A percentile compares a stretch with the other conserved stretches of the same genome.
Conservation (phyloP, 768 basidiomycete genomes). For the Boletus bicolor region DNA sequence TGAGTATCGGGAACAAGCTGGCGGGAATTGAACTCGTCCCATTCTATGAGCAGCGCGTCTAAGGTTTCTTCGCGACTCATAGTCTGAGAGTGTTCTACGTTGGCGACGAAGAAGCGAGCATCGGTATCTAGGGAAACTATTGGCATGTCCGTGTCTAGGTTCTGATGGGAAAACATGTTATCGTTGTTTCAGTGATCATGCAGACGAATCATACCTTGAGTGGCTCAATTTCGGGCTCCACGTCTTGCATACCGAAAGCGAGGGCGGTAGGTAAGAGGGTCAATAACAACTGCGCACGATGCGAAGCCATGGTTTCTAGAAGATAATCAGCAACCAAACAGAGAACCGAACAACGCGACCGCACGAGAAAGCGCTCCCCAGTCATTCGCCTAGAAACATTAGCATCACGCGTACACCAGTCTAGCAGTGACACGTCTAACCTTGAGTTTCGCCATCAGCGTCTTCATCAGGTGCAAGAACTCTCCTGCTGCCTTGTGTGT, state of each 20-base stretch:
- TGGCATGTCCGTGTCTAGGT: conserved; percentile 48
- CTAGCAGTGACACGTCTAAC: conserved; percentile 25
- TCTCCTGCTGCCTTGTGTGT: conserved; percentile 51
- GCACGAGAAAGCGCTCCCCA: conserved; percentile 60
- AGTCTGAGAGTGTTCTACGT: conserved; percentile 11
- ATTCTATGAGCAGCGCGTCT: conserved; percentile 24
- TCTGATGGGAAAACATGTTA: conserved; percentile 32
- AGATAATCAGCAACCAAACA: background rate
- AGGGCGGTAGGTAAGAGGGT: conserved; percentile 46
- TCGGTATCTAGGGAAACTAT: conserved; percentile 38
- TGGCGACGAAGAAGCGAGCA: conserved; percentile 35
- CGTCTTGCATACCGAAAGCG: conserved; percentile 45
- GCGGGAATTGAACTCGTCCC: conserved; percentile 33
- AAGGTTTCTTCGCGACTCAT: conserved; percentile 12
- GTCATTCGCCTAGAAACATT: conserved; percentile 47
- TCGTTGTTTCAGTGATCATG: background rate
- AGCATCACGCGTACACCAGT: background rate
- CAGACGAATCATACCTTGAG: conserved; percentile 41
- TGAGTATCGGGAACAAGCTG: conserved; percentile 36
- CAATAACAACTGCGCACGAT: conserved; percentile 42
- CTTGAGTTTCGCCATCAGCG: conserved; percentile 65
- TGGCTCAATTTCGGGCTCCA: conserved; percentile 42
- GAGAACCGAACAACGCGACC: conserved; percentile 11
- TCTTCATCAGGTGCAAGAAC: conserved; percentile 56
- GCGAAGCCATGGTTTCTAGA: conserved; percentile 45